These are phyloP conservation scores for Ampelocalamus luodianensis DNA, from an alignment of 176 grass and related monocot genomes.

Conservation along the genomic window DNA sequence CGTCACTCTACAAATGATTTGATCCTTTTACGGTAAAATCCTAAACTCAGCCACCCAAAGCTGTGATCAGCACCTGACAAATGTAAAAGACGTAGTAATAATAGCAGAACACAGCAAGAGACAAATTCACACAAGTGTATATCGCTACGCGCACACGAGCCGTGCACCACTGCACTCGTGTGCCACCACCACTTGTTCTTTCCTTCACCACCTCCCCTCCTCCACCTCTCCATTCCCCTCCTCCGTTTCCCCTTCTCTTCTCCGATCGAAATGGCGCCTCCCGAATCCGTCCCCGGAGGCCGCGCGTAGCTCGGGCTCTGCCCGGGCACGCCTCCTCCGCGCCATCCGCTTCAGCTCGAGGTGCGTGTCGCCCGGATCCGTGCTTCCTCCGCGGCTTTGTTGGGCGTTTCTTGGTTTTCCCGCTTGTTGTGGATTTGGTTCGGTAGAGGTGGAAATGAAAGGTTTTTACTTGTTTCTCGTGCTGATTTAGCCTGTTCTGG, in stretches of 20 bases:
- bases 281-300: not conserved
- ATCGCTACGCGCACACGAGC: too few species aligned
- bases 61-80: too few species aligned
- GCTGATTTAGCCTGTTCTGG: not conserved
- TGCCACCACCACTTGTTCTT: not conserved
- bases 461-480: not conserved
- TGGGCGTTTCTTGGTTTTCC: not conserved
- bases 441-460: not conserved
- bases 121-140: too few species aligned
- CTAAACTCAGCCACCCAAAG: too few species aligned
- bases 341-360: slow-evolving; percentile 10
- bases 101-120: too few species aligned
- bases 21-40: too few species aligned
- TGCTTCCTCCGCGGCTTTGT: not conserved
- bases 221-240: not conserved
- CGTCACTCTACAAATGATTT: too few species aligned
- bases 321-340: not conserved
- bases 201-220: not conserved
- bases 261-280: not conserved
- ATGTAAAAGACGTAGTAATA: too few species aligned
- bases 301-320: not conserved
- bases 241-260: not conserved
- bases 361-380: slow-evolving; percentile 33
- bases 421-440: not conserved
- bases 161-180: too few species aligned